Conservation (phyloP, 257 asterid species). For the Handroanthus guayacan region DNA sequence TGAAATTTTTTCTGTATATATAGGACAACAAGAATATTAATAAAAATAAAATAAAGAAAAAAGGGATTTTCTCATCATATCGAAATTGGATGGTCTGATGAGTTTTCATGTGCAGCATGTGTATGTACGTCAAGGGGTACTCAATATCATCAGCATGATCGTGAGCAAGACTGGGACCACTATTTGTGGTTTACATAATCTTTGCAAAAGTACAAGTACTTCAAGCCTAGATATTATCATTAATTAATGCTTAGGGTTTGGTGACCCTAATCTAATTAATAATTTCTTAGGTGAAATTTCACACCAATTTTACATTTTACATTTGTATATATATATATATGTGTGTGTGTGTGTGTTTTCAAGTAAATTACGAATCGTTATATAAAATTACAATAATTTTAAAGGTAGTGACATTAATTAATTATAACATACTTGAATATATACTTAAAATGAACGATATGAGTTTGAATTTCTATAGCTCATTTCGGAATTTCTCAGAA, state of each 20-base stretch:
- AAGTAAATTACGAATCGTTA: too few species aligned
- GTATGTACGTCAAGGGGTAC: slow-evolving; percentile 20
- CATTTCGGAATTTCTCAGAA: too few species aligned
- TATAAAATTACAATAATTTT: too few species aligned
- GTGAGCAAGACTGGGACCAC: slow-evolving; percentile 19
- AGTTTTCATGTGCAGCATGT: slow-evolving; percentile 37
- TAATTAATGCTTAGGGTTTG: slow-evolving; percentile 29
- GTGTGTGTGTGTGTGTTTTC: too few species aligned
- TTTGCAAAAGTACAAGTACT: slow-evolving; percentile 17
- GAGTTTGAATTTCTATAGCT: too few species aligned
- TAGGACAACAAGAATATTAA: slow-evolving; percentile 8
- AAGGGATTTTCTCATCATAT: neutral
- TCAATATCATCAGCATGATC: slow-evolving; percentile 7
- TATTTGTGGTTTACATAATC: slow-evolving; percentile 9
- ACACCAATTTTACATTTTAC: too few species aligned
- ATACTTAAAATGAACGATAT: too few species aligned
- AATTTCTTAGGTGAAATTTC: too few species aligned
- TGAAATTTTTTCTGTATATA: too few species aligned
- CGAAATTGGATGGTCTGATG: slow-evolving; percentile 24
- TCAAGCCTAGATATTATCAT: neutral
- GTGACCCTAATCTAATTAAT: neutral
- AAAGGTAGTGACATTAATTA: too few species aligned
- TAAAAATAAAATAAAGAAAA: neutral
- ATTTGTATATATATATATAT: too few species aligned
- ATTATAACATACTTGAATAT: too few species aligned